These are phyloP conservation scores for Cryptococcus sp. DNA, from an alignment of 1,284 basidiomycete species.

Conservation along the genomic window DNA sequence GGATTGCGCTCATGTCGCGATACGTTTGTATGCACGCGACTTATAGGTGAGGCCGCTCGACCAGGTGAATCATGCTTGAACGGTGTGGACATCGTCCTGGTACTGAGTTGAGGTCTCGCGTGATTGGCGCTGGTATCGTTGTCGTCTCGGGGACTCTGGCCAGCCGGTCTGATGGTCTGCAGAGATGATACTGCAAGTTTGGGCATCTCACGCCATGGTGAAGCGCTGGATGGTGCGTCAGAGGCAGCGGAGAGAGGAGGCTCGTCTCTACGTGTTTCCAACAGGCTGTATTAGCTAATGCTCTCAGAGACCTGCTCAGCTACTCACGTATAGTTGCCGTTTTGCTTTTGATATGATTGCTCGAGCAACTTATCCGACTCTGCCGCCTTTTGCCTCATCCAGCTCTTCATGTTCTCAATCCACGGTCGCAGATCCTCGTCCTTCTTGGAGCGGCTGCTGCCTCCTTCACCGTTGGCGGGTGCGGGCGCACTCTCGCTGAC, in stretches of 20 bases:
- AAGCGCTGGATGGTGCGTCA: constrained; percentile 13
- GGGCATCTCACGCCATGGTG: constrained; percentile 13
- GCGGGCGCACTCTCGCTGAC: constrained; percentile 18
- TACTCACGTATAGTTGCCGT: too few relatives aligned
- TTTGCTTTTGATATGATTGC: neutral
- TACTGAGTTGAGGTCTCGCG: neutral
- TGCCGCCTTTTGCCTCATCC: constrained; percentile 59
- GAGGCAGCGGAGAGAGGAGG: constrained; percentile 4
- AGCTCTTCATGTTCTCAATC: constrained; percentile 70
- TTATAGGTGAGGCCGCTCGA: constrained; percentile 15
- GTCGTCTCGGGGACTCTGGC: neutral
- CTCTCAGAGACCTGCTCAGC: constrained; percentile 24
- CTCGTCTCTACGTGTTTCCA: constrained; percentile 24
- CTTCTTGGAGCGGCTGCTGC: constrained; percentile 41
- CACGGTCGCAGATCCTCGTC: constrained; percentile 68
- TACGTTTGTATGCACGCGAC: constrained; percentile 7
- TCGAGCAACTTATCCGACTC: constrained; percentile 28
- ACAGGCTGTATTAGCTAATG: constrained; percentile 7
- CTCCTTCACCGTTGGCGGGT: constrained; percentile 12
- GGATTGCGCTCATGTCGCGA: constrained; percentile 18
- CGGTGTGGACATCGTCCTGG: constrained; percentile 28
- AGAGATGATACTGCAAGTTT: constrained; percentile 21
- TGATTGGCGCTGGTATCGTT: neutral
- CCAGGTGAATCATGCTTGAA: constrained; percentile 33
- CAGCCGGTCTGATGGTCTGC: constrained; percentile 21